phyloP scores from a whole-genome alignment of 176 grass and related monocot species.

The Musa schizocarpa region DNA sequence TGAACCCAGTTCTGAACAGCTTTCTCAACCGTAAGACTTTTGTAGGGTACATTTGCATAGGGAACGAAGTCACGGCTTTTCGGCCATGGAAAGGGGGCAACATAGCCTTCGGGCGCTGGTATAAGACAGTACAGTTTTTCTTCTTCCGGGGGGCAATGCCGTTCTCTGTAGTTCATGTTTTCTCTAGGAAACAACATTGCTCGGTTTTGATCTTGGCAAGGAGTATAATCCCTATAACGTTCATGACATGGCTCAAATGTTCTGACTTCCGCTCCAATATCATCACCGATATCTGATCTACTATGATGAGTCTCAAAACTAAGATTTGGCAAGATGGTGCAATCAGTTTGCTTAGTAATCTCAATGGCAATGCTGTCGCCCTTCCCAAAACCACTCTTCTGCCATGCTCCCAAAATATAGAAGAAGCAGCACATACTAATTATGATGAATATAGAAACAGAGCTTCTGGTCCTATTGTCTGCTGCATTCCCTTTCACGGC shows the following conservation, averaged over 20 bases:
- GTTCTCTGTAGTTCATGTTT: conserved; percentile 90
- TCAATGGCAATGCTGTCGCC: conserved; percentile 89
- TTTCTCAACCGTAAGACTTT: conserved; percentile 93
- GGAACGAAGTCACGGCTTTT: conserved; percentile 86
- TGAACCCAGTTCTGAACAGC: conserved; percentile 98
- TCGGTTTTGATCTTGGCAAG: conserved; percentile 77
- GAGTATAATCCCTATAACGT: conserved; percentile 57
- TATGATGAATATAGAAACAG: conserved; percentile 55
- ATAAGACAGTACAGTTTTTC: conserved; percentile 71
- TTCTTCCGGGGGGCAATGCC: conserved; percentile 70
- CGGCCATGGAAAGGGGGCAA: conserved; percentile 80
- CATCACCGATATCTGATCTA: conserved; percentile 12
- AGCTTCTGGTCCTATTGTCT: conserved; percentile 69
- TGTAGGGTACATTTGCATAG: conserved; percentile 82
- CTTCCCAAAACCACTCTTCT: conserved; percentile 90
- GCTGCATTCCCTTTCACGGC: conserved; percentile 44
- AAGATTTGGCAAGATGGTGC: conserved; percentile 64
- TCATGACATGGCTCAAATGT: conserved; percentile 63
- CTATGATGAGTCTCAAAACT: conserved; percentile 61
- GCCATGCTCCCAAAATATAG: conserved; percentile 83
- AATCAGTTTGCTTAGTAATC: conserved; percentile 79
- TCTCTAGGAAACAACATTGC: conserved; percentile 87
- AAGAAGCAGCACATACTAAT: conserved; percentile 89
- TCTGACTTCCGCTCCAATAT: conserved; percentile 31
- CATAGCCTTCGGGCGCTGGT: conserved; percentile 75